Conservation (phyloP, 2,329 filamentous ascomycete genomes). For the Pseudogymnoascus sp. region DNA sequence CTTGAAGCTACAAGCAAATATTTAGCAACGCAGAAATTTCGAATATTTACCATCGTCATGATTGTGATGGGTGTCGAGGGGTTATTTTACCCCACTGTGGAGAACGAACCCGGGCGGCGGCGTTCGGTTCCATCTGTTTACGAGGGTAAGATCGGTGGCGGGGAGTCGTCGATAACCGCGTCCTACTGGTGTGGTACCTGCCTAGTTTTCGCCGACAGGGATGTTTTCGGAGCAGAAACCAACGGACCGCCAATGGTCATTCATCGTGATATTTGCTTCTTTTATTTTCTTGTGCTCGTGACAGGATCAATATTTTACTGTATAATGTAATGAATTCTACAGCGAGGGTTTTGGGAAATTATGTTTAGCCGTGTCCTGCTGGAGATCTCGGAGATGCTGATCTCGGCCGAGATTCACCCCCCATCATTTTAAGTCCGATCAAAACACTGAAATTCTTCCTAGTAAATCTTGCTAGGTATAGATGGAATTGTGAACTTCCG, state of each 20-base stretch:
- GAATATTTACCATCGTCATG: constrained; percentile 7
- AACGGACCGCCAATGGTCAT: neutral
- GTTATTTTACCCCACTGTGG: constrained; percentile 11
- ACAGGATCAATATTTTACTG: neutral
- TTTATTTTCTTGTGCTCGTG: neutral
- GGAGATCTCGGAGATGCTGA: neutral
- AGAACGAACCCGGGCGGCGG: neutral
- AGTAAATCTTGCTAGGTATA: neutral
- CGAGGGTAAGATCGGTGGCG: neutral
- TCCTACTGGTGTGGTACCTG: neutral
- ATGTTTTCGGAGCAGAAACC: constrained; percentile 3
- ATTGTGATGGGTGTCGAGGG: constrained; percentile 5
- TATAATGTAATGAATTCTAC: neutral
- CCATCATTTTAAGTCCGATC: neutral
- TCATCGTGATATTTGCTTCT: neutral
- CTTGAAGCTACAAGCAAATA: neutral
- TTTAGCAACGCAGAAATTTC: constrained; percentile 3
- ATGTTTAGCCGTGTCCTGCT: neutral
- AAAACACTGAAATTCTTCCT: neutral
- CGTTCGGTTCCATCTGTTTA: constrained; percentile 2
- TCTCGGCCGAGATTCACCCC: neutral
- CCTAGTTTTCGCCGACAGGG: neutral
- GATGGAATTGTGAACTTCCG: neutral
- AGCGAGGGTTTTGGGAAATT: neutral
- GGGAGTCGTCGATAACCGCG: neutral